Percentiles rank a stretch among this genome's conserved stretches.
Conservation (phyloP, 1,139 yeast genomes). For the Candida neerlandica region DNA sequence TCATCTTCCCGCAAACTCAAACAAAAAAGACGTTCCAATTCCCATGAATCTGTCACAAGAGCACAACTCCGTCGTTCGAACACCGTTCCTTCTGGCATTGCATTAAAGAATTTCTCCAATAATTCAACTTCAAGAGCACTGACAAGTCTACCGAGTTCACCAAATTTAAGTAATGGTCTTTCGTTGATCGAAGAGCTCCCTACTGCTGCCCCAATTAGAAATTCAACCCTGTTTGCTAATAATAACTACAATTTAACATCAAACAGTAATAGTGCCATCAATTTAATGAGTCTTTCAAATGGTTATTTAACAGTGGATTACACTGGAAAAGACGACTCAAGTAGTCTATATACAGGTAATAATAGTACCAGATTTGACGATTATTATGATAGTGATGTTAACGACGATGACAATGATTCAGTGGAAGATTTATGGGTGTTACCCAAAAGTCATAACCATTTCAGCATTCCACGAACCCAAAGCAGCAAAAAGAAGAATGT, state of each 20-base stretch:
- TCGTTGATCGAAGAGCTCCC: slow-evolving; percentile 3
- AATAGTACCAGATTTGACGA: not conserved
- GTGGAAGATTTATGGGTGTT: not conserved
- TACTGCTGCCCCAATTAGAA: not conserved
- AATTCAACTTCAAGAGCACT: not conserved
- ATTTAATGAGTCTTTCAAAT: slow-evolving; percentile 8
- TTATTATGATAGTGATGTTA: not conserved
- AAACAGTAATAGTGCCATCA: slow-evolving; percentile 2
- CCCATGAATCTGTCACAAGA: slow-evolving; percentile 5
- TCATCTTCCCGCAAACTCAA: not conserved
- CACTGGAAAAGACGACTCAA: slow-evolving; percentile 5
- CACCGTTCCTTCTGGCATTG: slow-evolving; percentile 9
- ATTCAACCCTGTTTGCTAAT: not conserved
- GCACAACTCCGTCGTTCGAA: slow-evolving; percentile 9
- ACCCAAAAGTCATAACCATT: not conserved
- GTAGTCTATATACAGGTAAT: slow-evolving; percentile 1
- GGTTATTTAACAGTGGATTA: slow-evolving; percentile 12
- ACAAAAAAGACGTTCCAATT: slow-evolving; percentile 3
- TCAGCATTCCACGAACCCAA: slow-evolving; percentile 1
- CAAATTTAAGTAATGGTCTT: not conserved
- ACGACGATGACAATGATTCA: not conserved
- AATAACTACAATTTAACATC: not conserved
- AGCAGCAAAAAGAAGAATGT: not conserved
- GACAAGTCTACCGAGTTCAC: slow-evolving; percentile 7
- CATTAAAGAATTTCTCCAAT: slow-evolving; percentile 1